Evolutionary conservation across 169 alveolate genomes (phyloP).

Genomic region (Cryptosporidium baileyi): DNA sequence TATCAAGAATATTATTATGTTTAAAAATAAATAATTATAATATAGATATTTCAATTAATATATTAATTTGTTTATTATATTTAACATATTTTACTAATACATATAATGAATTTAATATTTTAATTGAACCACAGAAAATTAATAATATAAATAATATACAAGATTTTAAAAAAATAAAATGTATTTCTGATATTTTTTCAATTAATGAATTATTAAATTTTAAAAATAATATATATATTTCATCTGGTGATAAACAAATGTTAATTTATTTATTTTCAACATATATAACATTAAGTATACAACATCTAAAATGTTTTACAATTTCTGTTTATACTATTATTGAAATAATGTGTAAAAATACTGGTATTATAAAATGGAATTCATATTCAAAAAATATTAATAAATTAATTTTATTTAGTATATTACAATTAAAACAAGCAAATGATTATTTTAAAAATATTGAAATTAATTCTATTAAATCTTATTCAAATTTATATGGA

Average conservation of each 20-base stretch:
- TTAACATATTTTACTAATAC: constrained; percentile 10
- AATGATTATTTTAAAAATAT: neutral
- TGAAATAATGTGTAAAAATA: neutral
- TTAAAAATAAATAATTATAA: neutral
- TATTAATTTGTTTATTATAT: constrained; percentile 10
- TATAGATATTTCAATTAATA: neutral
- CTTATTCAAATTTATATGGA: constrained; percentile 36
- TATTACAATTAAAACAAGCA: constrained; percentile 32
- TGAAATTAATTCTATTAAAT: neutral
- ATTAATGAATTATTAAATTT: neutral
- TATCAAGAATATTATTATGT: constrained; percentile 26
- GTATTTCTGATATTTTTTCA: neutral
- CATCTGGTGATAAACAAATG: constrained; percentile 67
- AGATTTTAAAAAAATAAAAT: too few relatives aligned
- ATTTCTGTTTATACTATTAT: neutral
- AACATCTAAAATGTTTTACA: constrained; percentile 40
- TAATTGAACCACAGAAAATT: constrained; percentile 18
- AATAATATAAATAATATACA: neutral
- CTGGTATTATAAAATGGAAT: neutral
- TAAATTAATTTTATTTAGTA: constrained; percentile 34
- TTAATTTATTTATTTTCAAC: constrained; percentile 43
- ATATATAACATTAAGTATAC: constrained; percentile 3
- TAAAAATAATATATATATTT: constrained; percentile 2
- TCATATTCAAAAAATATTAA: neutral
- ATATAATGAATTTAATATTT: constrained; percentile 15